These are phyloP conservation scores for Kuraishia ogatae DNA, from an alignment of 805 yeast genomes.

Conservation along the genomic window DNA sequence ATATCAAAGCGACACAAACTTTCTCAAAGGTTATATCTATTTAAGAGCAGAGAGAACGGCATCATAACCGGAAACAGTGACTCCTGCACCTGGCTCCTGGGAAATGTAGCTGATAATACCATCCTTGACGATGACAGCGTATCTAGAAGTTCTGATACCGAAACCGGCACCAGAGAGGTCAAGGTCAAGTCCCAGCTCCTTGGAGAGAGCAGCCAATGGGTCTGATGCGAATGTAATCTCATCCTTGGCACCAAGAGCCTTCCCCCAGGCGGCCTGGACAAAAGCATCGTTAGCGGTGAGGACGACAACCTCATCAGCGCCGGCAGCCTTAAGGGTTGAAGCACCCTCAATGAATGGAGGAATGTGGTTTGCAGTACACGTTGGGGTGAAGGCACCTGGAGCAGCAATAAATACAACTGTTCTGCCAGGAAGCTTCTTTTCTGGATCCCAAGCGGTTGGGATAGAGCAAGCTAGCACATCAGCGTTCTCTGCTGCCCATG, in stretches of 20 bases:
- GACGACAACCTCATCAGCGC: constrained; percentile 28
- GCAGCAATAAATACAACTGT: constrained; percentile 35
- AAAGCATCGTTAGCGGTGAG: constrained; percentile 66
- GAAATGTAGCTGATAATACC: constrained; percentile 26
- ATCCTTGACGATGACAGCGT: constrained; percentile 56
- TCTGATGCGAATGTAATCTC: constrained; percentile 55
- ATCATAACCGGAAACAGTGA: constrained; percentile 36
- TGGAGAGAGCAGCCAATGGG: constrained; percentile 51
- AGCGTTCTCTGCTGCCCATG: constrained; percentile 28
- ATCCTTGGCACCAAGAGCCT: constrained; percentile 33
- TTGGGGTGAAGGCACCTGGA: constrained; percentile 44
- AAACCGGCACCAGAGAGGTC: constrained; percentile 46
- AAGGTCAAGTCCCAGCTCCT: constrained; percentile 46
- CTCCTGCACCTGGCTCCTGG: constrained; percentile 33
- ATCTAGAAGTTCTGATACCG: constrained; percentile 59
- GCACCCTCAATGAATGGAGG: constrained; percentile 27
- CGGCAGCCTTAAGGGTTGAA: constrained; percentile 28
- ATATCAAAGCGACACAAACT: no score
- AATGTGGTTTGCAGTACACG: constrained; percentile 35
- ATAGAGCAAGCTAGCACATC: constrained; percentile 28
- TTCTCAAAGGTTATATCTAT: no score
- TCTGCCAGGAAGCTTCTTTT: constrained; percentile 25
- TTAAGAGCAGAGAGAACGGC: constrained; percentile 22
- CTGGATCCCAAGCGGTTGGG: constrained; percentile 28
- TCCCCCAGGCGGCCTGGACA: constrained; percentile 49